Conservation (phyloP, 2,329 filamentous ascomycete species). For the Talaromyces sp. region DNA sequence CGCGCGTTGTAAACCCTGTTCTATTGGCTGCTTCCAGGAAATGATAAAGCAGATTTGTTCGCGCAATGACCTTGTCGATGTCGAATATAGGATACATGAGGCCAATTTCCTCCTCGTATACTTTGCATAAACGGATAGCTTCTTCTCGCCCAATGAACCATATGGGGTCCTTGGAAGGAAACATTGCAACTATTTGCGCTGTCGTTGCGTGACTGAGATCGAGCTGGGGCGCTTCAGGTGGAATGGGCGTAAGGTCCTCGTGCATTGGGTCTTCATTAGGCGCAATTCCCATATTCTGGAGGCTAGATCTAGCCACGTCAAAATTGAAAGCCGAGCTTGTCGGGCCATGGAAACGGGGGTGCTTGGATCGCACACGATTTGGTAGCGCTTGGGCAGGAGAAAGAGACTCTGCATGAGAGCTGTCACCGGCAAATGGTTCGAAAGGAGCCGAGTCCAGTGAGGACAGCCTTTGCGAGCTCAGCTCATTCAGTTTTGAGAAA, state of each 20-base stretch:
- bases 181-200: conserved; percentile 27
- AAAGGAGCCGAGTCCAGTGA: conserved; percentile 27
- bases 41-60: conserved; percentile 63
- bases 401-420: conserved; percentile 25
- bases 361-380: conserved; percentile 35
- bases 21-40: conserved; percentile 65
- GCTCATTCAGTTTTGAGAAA: conserved; percentile 62
- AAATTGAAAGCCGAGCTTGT: conserved; percentile 82
- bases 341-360: conserved; percentile 70
- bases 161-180: conserved; percentile 64
- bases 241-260: conserved; percentile 51
- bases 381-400: conserved; percentile 31
- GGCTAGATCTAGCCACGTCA: conserved; percentile 77
- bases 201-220: conserved; percentile 18
- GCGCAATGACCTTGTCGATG: conserved; percentile 63
- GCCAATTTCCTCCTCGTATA: conserved; percentile 86
- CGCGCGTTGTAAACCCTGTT: conserved; percentile 52
- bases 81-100: conserved; percentile 86
- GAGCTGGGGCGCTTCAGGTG: conserved; percentile 38
- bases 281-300: conserved; percentile 84
- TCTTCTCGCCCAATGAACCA: conserved; percentile 74
- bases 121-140: conserved; percentile 67
- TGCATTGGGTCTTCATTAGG: conserved; percentile 55
- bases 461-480: conserved; percentile 47
- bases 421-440: conserved; percentile 32